These are phyloP conservation scores for Angomonas deanei DNA, from an alignment of 208 protist species.

Conservation along the genomic window DNA sequence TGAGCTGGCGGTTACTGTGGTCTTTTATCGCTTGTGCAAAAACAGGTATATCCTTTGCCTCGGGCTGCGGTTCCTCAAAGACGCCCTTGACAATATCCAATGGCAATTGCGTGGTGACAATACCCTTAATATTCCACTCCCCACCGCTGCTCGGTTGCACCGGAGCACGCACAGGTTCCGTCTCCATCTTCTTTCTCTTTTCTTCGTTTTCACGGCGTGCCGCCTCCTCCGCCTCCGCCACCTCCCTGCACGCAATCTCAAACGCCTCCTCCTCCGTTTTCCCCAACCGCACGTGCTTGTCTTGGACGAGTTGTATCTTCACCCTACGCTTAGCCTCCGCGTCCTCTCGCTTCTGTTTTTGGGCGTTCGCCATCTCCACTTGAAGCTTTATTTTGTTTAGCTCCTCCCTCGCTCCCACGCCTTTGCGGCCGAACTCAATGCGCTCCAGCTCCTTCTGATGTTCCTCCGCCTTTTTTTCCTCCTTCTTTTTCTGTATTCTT, in stretches of 20 bases:
- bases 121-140: slow-evolving; percentile 31
- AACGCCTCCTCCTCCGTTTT: slow-evolving; percentile 44
- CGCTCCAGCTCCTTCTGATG: slow-evolving; percentile 51
- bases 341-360: slow-evolving; percentile 51
- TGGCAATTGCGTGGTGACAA: slow-evolving; percentile 11
- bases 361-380: slow-evolving; percentile 35
- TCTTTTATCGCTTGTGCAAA: slow-evolving; percentile 22
- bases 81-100: background rate
- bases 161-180: background rate
- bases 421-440: slow-evolving; percentile 54
- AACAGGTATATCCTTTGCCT: background rate
- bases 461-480: slow-evolving; percentile 40
- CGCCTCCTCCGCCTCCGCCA: slow-evolving; percentile 26
- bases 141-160: background rate
- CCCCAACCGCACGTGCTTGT: slow-evolving; percentile 62
- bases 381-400: slow-evolving; percentile 47
- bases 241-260: slow-evolving; percentile 32
- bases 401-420: slow-evolving; percentile 40
- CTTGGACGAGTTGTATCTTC: slow-evolving; percentile 57
- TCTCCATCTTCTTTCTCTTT: slow-evolving; percentile 10
- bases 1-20: slow-evolving; percentile 8
- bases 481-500: slow-evolving; percentile 43
- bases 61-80: background rate
- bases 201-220: slow-evolving; percentile 22
- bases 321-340: slow-evolving; percentile 43